phyloP scores from a whole-genome alignment of 352 stramenopile species.

The Phytophthora quininea region DNA sequence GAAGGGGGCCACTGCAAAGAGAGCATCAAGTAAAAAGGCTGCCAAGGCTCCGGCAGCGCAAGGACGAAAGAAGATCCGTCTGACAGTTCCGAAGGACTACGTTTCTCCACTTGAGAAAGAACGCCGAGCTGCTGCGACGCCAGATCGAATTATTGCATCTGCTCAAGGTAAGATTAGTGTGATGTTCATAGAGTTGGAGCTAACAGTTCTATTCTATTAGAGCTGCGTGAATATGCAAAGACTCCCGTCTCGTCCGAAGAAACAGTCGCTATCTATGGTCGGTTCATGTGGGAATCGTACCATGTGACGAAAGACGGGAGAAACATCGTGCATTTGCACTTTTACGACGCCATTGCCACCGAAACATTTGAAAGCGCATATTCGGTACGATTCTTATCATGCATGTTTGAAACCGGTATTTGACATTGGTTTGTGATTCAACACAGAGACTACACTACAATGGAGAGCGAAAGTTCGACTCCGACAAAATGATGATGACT shows the following conservation, averaged over 20 bases:
- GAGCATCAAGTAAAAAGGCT: not conserved
- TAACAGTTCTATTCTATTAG: not conserved
- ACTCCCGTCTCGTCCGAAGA: not conserved
- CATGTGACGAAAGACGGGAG: conserved; percentile 1
- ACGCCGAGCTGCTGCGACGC: not conserved
- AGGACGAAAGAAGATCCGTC: not conserved
- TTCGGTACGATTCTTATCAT: not conserved
- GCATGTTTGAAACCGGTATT: not conserved
- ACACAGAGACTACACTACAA: not conserved
- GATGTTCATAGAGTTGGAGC: not conserved
- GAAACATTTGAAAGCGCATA: not conserved
- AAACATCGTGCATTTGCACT: conserved; percentile 3
- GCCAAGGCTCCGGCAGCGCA: not conserved
- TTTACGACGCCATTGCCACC: not conserved
- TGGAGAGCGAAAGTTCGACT: conserved; percentile 1
- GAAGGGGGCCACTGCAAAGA: not conserved
- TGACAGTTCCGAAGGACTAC: not conserved
- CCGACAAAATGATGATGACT: conserved; percentile 1
- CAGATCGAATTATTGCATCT: not conserved
- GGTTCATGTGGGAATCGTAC: conserved; percentile 5
- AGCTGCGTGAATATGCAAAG: not conserved
- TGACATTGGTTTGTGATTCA: not conserved
- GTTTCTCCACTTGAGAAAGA: not conserved
- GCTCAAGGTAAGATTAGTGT: not conserved
- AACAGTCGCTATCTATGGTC: not conserved